Base-by-base conservation (phyloP, 192 early-diverging fungal genomes). In the Globomyces pollinis-pini region DNA sequence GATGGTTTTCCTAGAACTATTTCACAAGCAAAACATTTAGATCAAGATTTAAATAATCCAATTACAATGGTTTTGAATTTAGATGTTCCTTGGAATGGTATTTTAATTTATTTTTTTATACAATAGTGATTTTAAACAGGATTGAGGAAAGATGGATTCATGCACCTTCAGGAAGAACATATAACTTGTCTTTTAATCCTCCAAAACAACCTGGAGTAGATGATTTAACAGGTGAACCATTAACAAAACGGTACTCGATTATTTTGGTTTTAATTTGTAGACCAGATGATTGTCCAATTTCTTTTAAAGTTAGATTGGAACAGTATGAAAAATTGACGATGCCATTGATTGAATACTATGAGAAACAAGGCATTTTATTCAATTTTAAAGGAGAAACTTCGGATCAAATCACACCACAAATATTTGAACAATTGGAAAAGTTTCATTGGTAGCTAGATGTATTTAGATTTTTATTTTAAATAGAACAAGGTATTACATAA, bases 121-220 rank as follows among this genome's bases (percentile, higher is more conserved):
- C n/a, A n/a, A n/a, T n/a, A n/a, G n/a, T n/a, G n/a, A n/a, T n/a
- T n/a, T n/a, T n/a, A n/a, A n/a, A 89, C 59, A 80, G 95, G 8
- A 93, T 98, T 43, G 84, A 88, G 72, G 84, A 83, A 75, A 77
- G 95, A 29, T 98, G 91, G 85, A 88, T 98, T 47, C 95, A 98
- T 67, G 84, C 71, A 11, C 57, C 77, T 0, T 65, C 87, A 34
- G 95, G 95, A 3, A 80, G 95, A 3, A 91, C 93, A 11, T 98
- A 98, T 75, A 96, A 98, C 57, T 55, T 90, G 58, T 78, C 74
- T 3, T 98, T 93, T 70, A 98, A 96, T 57, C 94, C 95, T 33
- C 95, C 95, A 2, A 87, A 84, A 53, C 64, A 70, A 8, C 50
- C 71, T 12, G 93, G 93, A 11, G 13, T 74, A 8, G 95, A 98